Evolutionary conservation across 2,329 filamentous ascomycete genomes (phyloP).

Genomic region (Coniochaeta pulveracea): DNA sequence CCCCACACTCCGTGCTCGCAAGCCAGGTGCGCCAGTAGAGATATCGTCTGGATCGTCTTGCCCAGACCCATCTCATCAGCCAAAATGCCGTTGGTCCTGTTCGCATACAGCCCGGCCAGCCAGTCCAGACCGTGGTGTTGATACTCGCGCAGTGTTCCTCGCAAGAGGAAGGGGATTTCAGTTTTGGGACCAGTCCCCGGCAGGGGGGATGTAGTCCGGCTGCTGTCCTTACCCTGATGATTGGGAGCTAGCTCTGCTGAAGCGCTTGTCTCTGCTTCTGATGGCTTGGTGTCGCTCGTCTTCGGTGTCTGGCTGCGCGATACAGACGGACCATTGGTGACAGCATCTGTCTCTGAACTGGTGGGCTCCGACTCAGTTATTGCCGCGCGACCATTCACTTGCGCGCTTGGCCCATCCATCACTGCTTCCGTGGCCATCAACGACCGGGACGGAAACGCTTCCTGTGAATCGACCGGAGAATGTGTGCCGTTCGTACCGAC

Average conservation of each 20-base stretch:
- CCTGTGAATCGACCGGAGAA: too few species aligned
- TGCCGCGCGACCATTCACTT: too few species aligned
- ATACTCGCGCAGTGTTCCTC: conserved; percentile 86
- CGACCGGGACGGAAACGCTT: too few species aligned
- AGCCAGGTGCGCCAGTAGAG: conserved; percentile 83
- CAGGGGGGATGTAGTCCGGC: conserved; percentile 20
- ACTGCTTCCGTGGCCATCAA: too few species aligned
- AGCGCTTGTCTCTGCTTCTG: conserved; percentile 32
- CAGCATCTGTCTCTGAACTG: conserved; percentile 30
- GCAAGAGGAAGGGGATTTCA: conserved; percentile 69
- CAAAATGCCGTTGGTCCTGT: conserved; percentile 88
- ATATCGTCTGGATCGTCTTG: conserved; percentile 97
- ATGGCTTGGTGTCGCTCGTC: conserved; percentile 38
- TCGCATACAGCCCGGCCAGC: conserved; percentile 85
- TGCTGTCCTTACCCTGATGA: conserved; percentile 19
- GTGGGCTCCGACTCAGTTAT: too few species aligned
- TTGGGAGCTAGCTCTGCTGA: conserved; percentile 23
- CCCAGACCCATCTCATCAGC: conserved; percentile 98
- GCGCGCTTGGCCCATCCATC: too few species aligned
- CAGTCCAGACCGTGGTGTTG: conserved; percentile 96
- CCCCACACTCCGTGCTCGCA: conserved; percentile 89
- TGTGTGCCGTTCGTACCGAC: too few species aligned
- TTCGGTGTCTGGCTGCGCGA: conserved; percentile 34
- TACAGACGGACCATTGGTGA: conserved; percentile 30
- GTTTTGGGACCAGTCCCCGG: conserved; percentile 44